A percentile compares a stretch with the other conserved stretches of the same genome.
These are phyloP conservation scores for Trypanosoma congolense DNA, from an alignment of 208 protist species.

Conservation along the genomic window DNA sequence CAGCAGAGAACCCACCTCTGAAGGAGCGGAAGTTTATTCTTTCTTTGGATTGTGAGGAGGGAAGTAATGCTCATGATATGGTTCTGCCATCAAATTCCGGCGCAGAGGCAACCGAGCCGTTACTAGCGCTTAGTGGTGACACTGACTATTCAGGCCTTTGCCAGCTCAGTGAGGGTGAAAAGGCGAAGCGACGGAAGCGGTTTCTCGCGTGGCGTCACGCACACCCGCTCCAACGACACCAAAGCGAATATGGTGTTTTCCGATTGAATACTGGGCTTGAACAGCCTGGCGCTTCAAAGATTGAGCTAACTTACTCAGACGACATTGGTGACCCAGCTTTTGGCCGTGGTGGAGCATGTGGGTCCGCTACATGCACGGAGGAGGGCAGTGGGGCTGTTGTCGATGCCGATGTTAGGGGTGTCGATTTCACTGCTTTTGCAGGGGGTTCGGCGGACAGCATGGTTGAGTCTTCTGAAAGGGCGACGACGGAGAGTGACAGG, in stretches of 20 bases:
- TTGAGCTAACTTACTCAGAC: constrained; percentile 27
- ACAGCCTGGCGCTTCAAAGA: constrained; percentile 24
- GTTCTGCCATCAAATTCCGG: neutral
- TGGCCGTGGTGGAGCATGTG: neutral
- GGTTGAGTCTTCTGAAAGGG: no score
- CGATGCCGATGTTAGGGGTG: no score
- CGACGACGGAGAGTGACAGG: no score
- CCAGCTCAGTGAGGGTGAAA: neutral
- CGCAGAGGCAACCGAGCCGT: constrained; percentile 2
- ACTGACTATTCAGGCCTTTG: neutral
- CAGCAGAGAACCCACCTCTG: neutral
- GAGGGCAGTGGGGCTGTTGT: no score
- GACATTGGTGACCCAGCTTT: neutral
- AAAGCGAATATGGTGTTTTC: constrained; percentile 41
- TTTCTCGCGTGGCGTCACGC: constrained; percentile 60
- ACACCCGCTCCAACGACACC: constrained; percentile 30
- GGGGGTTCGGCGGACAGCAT: no score
- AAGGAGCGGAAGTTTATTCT: constrained; percentile 19
- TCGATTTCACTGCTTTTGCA: no score
- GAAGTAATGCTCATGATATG: neutral
- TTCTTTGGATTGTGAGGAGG: constrained; percentile 7
- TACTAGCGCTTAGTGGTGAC: constrained; percentile 1
- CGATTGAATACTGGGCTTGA: constrained; percentile 76
- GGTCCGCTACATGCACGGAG: neutral
- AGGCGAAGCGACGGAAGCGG: constrained; percentile 23